Base-by-base conservation (phyloP, 2,329 filamentous ascomycete genomes). In the Sclerotinia trifoliorum region DNA sequence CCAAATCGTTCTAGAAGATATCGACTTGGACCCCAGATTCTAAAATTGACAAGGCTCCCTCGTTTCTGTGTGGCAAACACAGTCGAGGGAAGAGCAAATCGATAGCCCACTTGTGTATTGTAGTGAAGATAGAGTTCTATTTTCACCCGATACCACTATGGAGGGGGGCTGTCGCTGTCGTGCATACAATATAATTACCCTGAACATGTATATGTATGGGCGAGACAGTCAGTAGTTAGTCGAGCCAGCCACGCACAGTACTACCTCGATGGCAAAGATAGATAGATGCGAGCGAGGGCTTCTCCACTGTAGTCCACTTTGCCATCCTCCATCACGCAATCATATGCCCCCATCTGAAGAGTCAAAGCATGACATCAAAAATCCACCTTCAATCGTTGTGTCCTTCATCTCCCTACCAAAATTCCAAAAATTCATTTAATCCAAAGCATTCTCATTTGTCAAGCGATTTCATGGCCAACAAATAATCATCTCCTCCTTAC, bases 1-100 rank as follows among this genome's bases (percentile, higher is more conserved):
- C 52, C 65, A 60, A 61, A 67, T 67, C 35, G 39, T 67, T 67
- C 65, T 54, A 67, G 65, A 67, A 67, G 65, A 66, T 35, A 44
- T 48, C 48, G 60, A 60, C 26, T 54, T n/a, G 21, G 48, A 54
- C 65, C 65, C 65, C 57, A 67, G 65, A 62, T 67, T 67, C 57
- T 65, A 13, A 65, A 65, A 63, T 52, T 21, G 32, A 39, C 42
- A 26, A 52, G 57, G n/a, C 56, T 66, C 15, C 44, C 58, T 58
- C 52, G 29, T 62, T 54, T 54, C 39, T 52, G 6, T 44, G 65
- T 67, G 65, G 57, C 65, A 54, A 67, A 63, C n/a, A 17, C 11
- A 52, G n/a, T 42, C 32, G n/a, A 24, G 56, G 26, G 48, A 35
- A 62, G n/a, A n/a, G 10, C 4, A 7, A 29, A 15, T 55, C 10